Conservation (phyloP, 208 protist species). For the Leptomonas pyrrhocoris region DNA sequence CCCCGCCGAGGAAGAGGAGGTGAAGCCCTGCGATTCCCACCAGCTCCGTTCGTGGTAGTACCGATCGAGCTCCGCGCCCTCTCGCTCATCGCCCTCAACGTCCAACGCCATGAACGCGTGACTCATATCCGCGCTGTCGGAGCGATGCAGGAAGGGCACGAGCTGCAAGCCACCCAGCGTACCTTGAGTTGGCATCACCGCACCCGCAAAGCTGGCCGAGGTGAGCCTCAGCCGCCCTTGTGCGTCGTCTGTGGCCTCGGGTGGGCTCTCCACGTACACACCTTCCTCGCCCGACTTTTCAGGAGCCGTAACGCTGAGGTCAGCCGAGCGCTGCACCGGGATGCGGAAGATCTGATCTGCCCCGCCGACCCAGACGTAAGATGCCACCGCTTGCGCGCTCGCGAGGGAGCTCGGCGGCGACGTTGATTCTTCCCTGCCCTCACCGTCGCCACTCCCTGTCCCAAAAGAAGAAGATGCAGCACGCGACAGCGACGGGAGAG, state of each 20-base stretch:
- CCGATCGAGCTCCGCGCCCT: constrained; percentile 40
- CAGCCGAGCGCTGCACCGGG: constrained; percentile 9
- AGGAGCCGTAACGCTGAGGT: too few species aligned
- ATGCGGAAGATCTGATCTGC: constrained; percentile 24
- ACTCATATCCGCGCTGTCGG: background rate
- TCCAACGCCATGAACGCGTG: constrained; percentile 23
- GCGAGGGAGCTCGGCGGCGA: background rate
- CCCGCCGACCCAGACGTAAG: constrained; percentile 30
- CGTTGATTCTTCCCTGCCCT: background rate
- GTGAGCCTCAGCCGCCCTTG: background rate
- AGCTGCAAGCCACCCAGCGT: constrained; percentile 8
- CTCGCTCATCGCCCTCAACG: constrained; percentile 39
- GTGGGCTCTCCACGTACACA: background rate
- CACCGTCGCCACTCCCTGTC: background rate
- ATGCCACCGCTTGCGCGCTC: constrained; percentile 15
- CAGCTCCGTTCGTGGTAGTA: constrained; percentile 24
- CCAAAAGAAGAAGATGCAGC: background rate
- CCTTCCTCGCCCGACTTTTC: background rate
- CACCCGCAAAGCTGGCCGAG: constrained; percentile 5
- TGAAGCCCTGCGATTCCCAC: constrained; percentile 16
- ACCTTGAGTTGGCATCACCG: background rate
- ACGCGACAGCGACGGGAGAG: background rate
- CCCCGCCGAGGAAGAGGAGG: background rate
- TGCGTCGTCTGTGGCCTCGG: background rate
- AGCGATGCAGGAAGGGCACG: background rate